Conservation (phyloP, 371 early-diverging fungal species). For the Rhizomucor pusillus region DNA sequence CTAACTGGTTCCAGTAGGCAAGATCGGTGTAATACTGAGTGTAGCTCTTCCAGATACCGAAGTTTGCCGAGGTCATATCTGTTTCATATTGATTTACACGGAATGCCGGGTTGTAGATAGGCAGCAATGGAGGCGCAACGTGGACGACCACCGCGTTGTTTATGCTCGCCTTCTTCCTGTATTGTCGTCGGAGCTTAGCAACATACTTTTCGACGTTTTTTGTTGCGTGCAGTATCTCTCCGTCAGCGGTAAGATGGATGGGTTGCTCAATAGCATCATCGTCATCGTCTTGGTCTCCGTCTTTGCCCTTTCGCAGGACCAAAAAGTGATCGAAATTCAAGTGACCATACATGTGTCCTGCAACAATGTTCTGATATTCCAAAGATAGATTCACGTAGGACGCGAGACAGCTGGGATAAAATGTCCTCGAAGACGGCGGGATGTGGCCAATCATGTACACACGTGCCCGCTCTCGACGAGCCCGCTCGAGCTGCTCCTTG, state of each 20-base stretch:
- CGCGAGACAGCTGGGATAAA: constrained; percentile 42
- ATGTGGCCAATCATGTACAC: constrained; percentile 78
- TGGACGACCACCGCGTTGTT: constrained; percentile 42
- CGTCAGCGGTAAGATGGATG: not conserved
- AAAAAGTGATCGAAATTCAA: constrained; percentile 71
- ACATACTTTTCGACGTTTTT: constrained; percentile 13
- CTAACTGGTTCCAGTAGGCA: constrained; percentile 18
- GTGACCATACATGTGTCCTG: constrained; percentile 75
- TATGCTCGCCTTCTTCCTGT: constrained; percentile 7
- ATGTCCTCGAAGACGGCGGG: constrained; percentile 48
- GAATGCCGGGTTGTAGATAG: constrained; percentile 65
- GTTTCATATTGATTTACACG: constrained; percentile 58
- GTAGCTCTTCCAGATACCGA: constrained; percentile 26
- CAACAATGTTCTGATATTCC: constrained; percentile 55
- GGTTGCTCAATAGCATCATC: too few relatives aligned
- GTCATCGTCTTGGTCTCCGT: not conserved
- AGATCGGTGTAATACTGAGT: constrained; percentile 28
- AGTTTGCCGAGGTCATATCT: constrained; percentile 1
- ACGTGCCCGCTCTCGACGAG: constrained; percentile 36
- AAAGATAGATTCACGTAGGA: constrained; percentile 56
- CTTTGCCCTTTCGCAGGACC: constrained; percentile 5
- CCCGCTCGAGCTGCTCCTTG: constrained; percentile 47
- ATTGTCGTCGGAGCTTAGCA: constrained; percentile 14
- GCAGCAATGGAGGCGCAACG: constrained; percentile 67
- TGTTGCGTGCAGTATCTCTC: not conserved